phyloP scores from a whole-genome alignment of 805 yeast genomes.

The Ogataea naganishii region DNA sequence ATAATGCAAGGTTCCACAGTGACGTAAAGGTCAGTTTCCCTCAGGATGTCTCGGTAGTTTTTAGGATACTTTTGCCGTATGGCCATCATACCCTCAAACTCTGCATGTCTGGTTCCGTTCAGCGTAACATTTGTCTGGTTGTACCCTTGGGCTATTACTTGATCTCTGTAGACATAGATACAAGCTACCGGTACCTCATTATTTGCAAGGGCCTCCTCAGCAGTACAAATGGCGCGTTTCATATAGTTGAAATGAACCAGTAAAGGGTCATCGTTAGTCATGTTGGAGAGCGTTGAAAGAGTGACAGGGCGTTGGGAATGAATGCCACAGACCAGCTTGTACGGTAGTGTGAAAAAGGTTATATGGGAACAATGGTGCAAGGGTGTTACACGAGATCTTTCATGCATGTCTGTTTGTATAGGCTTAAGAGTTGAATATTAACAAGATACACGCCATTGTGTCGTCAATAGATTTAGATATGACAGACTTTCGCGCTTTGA shows the following conservation, averaged over 20 bases:
- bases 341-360: not conserved
- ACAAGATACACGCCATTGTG: too few species aligned
- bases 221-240: slow-evolving; percentile 46
- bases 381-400: not conserved
- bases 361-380: not conserved
- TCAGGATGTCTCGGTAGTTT: slow-evolving; percentile 28
- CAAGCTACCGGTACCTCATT: slow-evolving; percentile 86
- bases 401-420: too few species aligned
- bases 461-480: too few species aligned
- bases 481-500: slow-evolving; percentile 5
- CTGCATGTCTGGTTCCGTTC: slow-evolving; percentile 91
- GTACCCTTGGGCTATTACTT: slow-evolving; percentile 66
- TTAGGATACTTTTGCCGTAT: slow-evolving; percentile 29
- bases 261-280: too few species aligned
- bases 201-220: slow-evolving; percentile 52
- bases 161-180: slow-evolving; percentile 43
- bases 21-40: slow-evolving; percentile 66
- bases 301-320: too few species aligned
- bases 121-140: slow-evolving; percentile 80
- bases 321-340: too few species aligned
- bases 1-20: slow-evolving; percentile 97
- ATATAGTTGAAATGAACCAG: slow-evolving; percentile 32
- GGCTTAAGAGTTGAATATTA: too few species aligned
- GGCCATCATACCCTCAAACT: slow-evolving; percentile 66
- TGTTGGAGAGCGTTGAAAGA: too few species aligned